Evolutionary conservation across 495 filamentous ascomycete species (phyloP), one percentile per base, ranked within the genome.

Genomic region (Penicillium diatomitis): DNA sequence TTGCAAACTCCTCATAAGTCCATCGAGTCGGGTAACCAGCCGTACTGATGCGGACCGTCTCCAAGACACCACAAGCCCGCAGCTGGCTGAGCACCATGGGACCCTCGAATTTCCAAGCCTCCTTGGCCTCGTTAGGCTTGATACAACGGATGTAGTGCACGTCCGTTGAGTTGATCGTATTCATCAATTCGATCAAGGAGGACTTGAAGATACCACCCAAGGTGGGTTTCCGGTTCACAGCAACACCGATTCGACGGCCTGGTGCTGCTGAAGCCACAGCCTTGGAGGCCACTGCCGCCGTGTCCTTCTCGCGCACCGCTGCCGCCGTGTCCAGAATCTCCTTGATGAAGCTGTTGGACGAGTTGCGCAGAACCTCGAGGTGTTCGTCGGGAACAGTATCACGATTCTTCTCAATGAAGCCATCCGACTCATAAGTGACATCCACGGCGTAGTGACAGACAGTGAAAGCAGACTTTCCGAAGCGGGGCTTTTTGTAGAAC

Each of bases 61-160:
- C 92, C 50, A 99, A 77, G 28, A 99, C 94, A 88, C 92, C 92
- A 75, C 92, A 99, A 65, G 92, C 92, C 63, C 95, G 81, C 58
- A 99, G 74, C 64, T 99, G 92, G 68, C 88, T 95, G 43, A 99
- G 81, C 53, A 99, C 92, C 92, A 99, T 99, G 8, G 92, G 92
- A 0, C 92, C 92, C 67, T 99, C 94, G 52, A 97, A 99, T 52
- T 94, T 94, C 92, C 92, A 99, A 3, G 94, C 76, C 52, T 84
- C 87, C 67, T 99, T 99, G 50, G 84, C 87, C 69, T 99, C 92
- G 61, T 99, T 99, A 3, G 92, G 92, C 67, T 99, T 99, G 71
- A 99, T 99, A 66, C 92, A 99, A 50, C 92, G 87, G 57, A 99
- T 99, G 67, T 99, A 99, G 67, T 99, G 92, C 35, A 99, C 92